A percentile compares a stretch with the other conserved stretches of the same genome.
phyloP scores from a whole-genome alignment of 148 eudicot genomes.

The Fallopia convolvulus region DNA sequence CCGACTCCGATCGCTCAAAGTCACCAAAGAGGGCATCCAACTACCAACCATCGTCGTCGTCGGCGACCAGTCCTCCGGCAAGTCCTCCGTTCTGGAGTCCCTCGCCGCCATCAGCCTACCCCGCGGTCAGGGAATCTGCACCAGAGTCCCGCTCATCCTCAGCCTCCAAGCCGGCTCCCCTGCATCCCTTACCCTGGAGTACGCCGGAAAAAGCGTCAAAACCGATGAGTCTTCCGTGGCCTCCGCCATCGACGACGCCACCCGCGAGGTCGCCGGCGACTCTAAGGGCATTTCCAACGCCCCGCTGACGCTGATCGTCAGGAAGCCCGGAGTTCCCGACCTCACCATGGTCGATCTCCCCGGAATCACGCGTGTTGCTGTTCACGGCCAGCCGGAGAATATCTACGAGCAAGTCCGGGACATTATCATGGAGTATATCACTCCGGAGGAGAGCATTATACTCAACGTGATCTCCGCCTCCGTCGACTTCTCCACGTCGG shows the following conservation, averaged over 20 bases:
- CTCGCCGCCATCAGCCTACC: conserved; percentile 1
- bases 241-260: background rate
- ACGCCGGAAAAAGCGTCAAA: background rate
- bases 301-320: background rate
- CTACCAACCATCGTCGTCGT: conserved; percentile 4
- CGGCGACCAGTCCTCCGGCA: conserved; percentile 3
- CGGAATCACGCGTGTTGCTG: conserved; percentile 24
- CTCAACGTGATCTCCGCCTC: background rate
- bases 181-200: background rate
- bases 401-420: conserved; percentile 21
- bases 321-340: background rate
- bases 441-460: background rate
- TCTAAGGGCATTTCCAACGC: background rate
- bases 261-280: background rate
- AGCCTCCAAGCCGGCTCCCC: background rate
- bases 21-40: background rate
- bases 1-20: background rate
- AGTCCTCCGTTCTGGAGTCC: background rate
- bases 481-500: conserved; percentile 4
- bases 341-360: conserved; percentile 16
- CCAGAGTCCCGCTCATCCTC: background rate
- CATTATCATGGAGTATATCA: background rate
- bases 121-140: background rate
- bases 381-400: conserved; percentile 22
- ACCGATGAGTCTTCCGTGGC: background rate